Conservation (phyloP, 805 yeast genomes). For the Candida chilensis region DNA sequence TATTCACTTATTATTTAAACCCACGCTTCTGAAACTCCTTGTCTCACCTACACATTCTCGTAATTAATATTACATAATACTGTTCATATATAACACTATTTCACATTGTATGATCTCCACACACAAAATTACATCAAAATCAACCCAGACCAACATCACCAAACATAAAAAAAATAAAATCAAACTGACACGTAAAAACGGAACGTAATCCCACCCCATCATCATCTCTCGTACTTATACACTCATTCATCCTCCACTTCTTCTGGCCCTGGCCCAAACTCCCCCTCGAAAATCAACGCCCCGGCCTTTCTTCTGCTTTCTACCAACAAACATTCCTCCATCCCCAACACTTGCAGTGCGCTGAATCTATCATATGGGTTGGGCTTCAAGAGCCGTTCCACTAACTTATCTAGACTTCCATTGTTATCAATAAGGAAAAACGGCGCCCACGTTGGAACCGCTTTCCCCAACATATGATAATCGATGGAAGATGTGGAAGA, state of each 20-base stretch:
- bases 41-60: too few relatives aligned
- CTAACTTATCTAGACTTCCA: conserved; percentile 67
- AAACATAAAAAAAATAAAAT: too few relatives aligned
- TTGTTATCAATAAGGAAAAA: conserved; percentile 67
- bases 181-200: too few relatives aligned
- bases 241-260: conserved; percentile 5
- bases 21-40: too few relatives aligned
- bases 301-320: conserved; percentile 82
- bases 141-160: too few relatives aligned
- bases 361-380: conserved; percentile 75
- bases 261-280: conserved; percentile 75
- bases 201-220: conserved; percentile 5
- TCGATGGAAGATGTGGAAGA: conserved; percentile 1
- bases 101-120: too few relatives aligned
- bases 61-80: too few relatives aligned
- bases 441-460: conserved; percentile 82
- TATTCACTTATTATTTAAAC: too few relatives aligned
- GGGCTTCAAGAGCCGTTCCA: conserved; percentile 85
- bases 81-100: too few relatives aligned
- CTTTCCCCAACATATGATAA: conserved; percentile 15
- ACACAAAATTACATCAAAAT: too few relatives aligned
- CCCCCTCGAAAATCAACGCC: conserved; percentile 93
- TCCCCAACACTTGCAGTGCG: conserved; percentile 58
- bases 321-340: conserved; percentile 68
- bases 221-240: conserved; percentile 7